Base-by-base conservation (phyloP, 1,139 yeast species). In the Hansenula sp. region DNA sequence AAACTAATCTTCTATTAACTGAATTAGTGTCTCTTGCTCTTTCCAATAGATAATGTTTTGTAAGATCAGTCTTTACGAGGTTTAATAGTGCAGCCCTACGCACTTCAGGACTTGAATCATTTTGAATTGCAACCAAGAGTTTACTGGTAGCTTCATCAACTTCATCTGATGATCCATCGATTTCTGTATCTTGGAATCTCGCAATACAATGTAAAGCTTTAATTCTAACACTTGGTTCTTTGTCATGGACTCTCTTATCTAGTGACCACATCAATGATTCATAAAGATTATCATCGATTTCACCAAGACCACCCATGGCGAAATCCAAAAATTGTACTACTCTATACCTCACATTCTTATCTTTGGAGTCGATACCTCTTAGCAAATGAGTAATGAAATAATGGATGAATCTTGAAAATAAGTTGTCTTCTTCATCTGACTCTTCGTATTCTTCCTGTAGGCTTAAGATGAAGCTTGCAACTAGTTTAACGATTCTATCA, bases 41-140 rank as follows among this genome's bases (percentile, higher is more conserved):
- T 57, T 86, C 95, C 39, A 90, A 67, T 1, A 90, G 66, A 47
- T 71, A 74, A 0, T 85, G 81, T 27, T 80, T 66, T 0, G 91
- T 84, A 1, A 60, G 53, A 12, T 66, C 59, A 40, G 75, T 77
- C 54, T 81, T 82, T 19, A 75, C 77, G 33, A 91, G 61, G 58
- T 89, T 87, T 40, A 85, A 67, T 54, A 90, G 65, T 1, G 93
- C 94, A 0, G 96, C 90, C 44, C 96, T 72, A 53, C 99, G 75
- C 1, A 91, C 96, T 52, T 93, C 99, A 0, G 96, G 82, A 54
- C 84, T 83, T 2, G 89, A 79, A 62, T 93, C 99, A 58, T 84
- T 78, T 55, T 81, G 84, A 55, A 90, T 68, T 0, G 84, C 75
- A 18, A 67, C 58, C 33, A 83, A 54, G 27, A 89, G 65, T 40